Percentiles rank a stretch among this genome's conserved stretches.
phyloP scores from a whole-genome alignment of 208 protist species.

The Leishmania arabica region DNA sequence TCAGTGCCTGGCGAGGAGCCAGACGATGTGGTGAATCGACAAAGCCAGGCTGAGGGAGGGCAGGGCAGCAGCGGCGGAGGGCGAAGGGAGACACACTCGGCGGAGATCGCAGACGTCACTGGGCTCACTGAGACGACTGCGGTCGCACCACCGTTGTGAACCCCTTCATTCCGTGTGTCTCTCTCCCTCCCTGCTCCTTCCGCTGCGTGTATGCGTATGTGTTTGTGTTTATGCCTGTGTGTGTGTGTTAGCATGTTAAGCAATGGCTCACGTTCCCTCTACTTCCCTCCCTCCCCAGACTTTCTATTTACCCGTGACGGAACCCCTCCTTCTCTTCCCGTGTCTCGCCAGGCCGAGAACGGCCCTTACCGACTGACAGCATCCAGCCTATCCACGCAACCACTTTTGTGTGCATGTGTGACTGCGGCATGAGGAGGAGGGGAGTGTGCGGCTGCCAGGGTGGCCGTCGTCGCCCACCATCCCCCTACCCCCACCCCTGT shows the following conservation, averaged over 20 bases:
- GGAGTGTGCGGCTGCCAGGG: background rate
- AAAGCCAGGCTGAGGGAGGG: background rate
- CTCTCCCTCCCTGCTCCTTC: conserved; percentile 17
- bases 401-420: background rate
- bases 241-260: background rate
- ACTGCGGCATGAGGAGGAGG: background rate
- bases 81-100: background rate
- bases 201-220: background rate
- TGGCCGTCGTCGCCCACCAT: background rate
- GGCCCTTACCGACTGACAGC: background rate
- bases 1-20: background rate
- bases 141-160: background rate
- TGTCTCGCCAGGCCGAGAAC: background rate
- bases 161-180: background rate
- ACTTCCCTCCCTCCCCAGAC: background rate
- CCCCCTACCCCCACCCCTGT: background rate
- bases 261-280: background rate
- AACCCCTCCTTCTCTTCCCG: background rate
- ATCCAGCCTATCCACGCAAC: background rate
- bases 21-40: background rate
- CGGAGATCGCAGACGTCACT: background rate
- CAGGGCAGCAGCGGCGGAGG: background rate
- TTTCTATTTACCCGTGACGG: background rate
- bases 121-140: background rate
- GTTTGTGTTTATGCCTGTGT: background rate